Percentiles rank a stretch among this genome's conserved stretches.
These are phyloP conservation scores for Magnolia changhungtana DNA, from an alignment of 164 flowering plant genomes.

Conservation along the genomic window DNA sequence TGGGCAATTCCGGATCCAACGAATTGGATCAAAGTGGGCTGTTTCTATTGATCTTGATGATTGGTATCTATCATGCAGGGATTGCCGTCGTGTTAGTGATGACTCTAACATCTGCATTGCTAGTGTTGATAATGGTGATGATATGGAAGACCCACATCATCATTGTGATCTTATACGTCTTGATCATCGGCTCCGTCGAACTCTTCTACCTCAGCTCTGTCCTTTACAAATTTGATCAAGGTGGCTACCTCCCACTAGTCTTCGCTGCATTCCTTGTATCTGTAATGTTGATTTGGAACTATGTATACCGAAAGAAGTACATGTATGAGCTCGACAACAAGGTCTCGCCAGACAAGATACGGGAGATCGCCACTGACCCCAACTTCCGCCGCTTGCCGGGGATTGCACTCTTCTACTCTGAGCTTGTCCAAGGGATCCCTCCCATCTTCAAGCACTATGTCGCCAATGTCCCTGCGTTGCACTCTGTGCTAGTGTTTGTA, in stretches of 20 bases:
- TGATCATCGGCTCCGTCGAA: constrained; percentile 49
- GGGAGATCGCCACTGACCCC: constrained; percentile 26
- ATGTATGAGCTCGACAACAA: constrained; percentile 58
- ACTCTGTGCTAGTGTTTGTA: constrained; percentile 64
- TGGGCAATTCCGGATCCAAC: too few relatives aligned
- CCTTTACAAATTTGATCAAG: constrained; percentile 66
- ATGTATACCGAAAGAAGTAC: constrained; percentile 45
- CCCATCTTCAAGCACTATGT: constrained; percentile 70
- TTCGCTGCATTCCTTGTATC: constrained; percentile 44
- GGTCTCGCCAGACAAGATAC: constrained; percentile 35
- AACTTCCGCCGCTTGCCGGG: constrained; percentile 44
- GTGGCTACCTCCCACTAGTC: constrained; percentile 71
- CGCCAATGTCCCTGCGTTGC: constrained; percentile 58
- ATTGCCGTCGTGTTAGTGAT: constrained; percentile 49
- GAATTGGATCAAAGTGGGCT: neutral
- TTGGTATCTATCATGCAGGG: constrained; percentile 32
- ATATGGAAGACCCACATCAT: constrained; percentile 76
- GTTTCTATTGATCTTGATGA: constrained; percentile 38
- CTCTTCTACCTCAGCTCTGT: constrained; percentile 50
- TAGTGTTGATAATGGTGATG: constrained; percentile 68
- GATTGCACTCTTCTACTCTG: constrained; percentile 67
- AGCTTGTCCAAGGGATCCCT: constrained; percentile 76
- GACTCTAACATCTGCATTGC: constrained; percentile 52
- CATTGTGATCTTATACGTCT: constrained; percentile 34
- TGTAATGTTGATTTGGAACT: constrained; percentile 47